These are phyloP conservation scores for Venturia carpophila DNA, from an alignment of 2,329 filamentous ascomycete genomes.

Conservation along the genomic window DNA sequence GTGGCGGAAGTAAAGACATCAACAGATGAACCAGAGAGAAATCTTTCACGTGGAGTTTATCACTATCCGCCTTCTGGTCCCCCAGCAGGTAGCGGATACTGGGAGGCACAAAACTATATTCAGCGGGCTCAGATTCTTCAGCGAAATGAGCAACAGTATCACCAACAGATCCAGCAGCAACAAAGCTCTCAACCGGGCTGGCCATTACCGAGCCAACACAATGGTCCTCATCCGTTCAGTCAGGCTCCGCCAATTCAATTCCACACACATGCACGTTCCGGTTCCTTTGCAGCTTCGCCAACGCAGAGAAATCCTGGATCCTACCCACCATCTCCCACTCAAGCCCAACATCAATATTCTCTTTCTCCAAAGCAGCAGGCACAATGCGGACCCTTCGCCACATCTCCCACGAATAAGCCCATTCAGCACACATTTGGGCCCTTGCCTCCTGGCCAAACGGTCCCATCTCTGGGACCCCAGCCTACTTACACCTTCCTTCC, in stretches of 20 bases:
- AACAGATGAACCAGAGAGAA: background rate
- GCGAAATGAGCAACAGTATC: slow-evolving; percentile 10
- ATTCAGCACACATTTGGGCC: slow-evolving; percentile 1
- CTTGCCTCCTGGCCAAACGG: slow-evolving; percentile 1
- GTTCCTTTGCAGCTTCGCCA: slow-evolving; percentile 10
- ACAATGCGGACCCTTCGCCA: background rate
- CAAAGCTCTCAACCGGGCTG: background rate
- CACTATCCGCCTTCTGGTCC: slow-evolving; percentile 3
- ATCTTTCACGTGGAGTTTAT: slow-evolving; percentile 1
- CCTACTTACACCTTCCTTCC: slow-evolving; percentile 3
- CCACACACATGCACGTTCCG: background rate
- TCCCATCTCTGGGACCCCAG: background rate
- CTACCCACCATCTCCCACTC: slow-evolving; percentile 5
- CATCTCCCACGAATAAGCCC: background rate
- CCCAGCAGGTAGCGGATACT: slow-evolving; percentile 5
- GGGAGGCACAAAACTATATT: background rate
- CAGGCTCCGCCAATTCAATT: background rate
- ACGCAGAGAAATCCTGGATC: slow-evolving; percentile 2
- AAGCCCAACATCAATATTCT: background rate
- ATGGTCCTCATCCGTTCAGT: slow-evolving; percentile 5
- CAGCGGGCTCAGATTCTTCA: slow-evolving; percentile 9
- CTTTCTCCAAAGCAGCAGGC: slow-evolving; percentile 5
- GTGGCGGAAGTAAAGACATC: background rate
- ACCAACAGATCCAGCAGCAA: slow-evolving; percentile 10
- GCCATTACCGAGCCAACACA: background rate